These are phyloP conservation scores for Orbilia javanica DNA, from an alignment of 2,329 filamentous ascomycete genomes.

Conservation along the genomic window DNA sequence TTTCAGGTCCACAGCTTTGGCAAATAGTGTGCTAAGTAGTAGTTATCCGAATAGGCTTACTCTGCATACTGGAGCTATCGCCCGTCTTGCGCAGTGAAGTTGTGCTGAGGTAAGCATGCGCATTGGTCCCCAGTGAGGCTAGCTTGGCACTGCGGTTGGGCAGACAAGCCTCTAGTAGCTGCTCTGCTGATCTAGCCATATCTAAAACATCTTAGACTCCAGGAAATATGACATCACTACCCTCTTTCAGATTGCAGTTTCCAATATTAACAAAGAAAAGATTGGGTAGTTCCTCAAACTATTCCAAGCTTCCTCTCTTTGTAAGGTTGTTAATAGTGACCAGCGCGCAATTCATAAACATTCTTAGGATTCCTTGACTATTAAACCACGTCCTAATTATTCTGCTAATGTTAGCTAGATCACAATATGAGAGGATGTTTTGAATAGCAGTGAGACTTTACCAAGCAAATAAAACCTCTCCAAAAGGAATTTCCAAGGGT, in stretches of 20 bases:
- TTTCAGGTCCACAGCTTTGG: too few species aligned
- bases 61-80: too few species aligned
- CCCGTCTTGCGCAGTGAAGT: too few species aligned
- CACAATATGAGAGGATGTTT: too few species aligned
- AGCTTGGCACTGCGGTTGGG: neutral
- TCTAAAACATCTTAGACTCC: neutral
- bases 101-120: neutral
- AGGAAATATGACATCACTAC: slow-evolving; percentile 9
- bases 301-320: neutral
- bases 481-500: slow-evolving; percentile 1
- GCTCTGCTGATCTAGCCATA: neutral
- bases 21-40: too few species aligned
- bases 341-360: slow-evolving; percentile 13
- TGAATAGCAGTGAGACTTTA: too few species aligned
- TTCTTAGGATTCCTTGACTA: neutral
- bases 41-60: too few species aligned
- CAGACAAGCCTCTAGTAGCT: neutral
- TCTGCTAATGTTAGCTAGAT: too few species aligned
- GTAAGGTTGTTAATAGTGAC: slow-evolving; percentile 1
- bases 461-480: slow-evolving; percentile 33
- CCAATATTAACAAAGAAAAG: slow-evolving; percentile 18
- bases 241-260: slow-evolving; percentile 14
- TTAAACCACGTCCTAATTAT: slow-evolving; percentile 17
- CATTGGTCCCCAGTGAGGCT: neutral
- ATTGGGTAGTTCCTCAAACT: neutral